Base-by-base conservation (phyloP, 805 yeast species). In the Starmerella cellae region DNA sequence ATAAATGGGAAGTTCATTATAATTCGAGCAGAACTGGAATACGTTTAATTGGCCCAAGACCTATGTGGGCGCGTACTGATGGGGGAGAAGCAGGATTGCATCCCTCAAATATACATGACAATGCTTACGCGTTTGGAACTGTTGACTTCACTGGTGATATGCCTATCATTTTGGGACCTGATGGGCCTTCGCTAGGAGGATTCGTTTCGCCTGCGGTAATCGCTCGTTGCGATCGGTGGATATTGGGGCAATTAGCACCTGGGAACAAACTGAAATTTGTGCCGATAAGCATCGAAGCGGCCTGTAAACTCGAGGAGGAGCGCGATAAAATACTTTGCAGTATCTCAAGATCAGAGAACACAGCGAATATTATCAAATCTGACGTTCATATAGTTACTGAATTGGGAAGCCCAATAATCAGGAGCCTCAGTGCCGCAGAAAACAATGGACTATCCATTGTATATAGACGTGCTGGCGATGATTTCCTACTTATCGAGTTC, bases 51-150 rank as follows among this genome's bases (percentile, higher is more conserved):
- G 96, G 96, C 36, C 97, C 97, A 44, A 87, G 85, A 62, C 98
- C 97, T 11, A 71, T 74, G 57, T 91, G 97, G 98, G 95, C 96
- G 10, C 75, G 98, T 66, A 60, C 71, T 9, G 95, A 85, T 60
- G 98, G 97, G 64, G 98, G 97, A 47, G 95, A 84, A 55, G 98
- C 88, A 45, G 98, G 98, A 44, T 69, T 88, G 57, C 98, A 88
- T 66, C 98, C 98, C 38, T 84, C 96, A 14, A 88, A 88, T 63
- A 85, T 95, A 35, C 97, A 88, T 60, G 98, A 88, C 65, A 91
- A 88, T 58, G 97, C 88, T 39, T 88, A 88, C 60, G 85, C 97
- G 1, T 66, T 85, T 39, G 97, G 98, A 55, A 97, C 97, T 23
- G 79, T 88, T 61, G 91, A 91, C 64, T 91, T 91, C 60, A 91